Conservation (phyloP, 129 eudicot genomes). For the Logfia minima region DNA sequence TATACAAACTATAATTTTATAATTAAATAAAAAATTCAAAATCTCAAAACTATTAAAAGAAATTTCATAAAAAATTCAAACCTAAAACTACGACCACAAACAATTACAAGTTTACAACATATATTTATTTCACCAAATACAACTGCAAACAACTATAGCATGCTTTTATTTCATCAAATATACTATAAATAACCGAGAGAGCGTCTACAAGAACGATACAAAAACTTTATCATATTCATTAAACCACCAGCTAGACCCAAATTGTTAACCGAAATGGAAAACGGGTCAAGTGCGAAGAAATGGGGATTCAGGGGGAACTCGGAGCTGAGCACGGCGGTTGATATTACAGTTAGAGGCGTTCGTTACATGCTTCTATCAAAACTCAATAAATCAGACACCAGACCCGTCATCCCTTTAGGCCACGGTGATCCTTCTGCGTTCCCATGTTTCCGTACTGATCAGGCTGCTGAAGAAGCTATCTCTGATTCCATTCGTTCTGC, state of each 20-base stretch:
- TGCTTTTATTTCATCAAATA: too few species aligned
- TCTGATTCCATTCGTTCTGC: constrained; percentile 50
- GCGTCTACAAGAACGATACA: too few species aligned
- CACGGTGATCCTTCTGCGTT: constrained; percentile 65
- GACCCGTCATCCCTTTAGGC: constrained; percentile 45
- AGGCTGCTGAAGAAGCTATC: constrained; percentile 51
- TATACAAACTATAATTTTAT: too few species aligned
- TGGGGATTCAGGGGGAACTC: constrained; percentile 45
- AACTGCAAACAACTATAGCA: too few species aligned
- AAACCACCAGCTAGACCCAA: neutral
- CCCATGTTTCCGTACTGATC: constrained; percentile 54
- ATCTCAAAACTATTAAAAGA: too few species aligned
- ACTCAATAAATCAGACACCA: constrained; percentile 40
- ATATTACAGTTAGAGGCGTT: constrained; percentile 44
- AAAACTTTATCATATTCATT: neutral
- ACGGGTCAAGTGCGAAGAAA: constrained; percentile 24
- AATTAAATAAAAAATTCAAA: too few species aligned
- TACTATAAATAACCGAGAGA: too few species aligned
- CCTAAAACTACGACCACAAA: too few species aligned
- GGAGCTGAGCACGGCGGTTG: constrained; percentile 24
- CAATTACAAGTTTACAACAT: too few species aligned
- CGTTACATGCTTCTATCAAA: constrained; percentile 36
- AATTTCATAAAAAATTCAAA: too few species aligned
- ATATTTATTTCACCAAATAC: too few species aligned
- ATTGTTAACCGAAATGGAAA: constrained; percentile 24